Percentiles rank a stretch among this genome's conserved stretches.
Evolutionary conservation across 2,329 filamentous ascomycete genomes (phyloP).

Genomic region (Chrysosporium keratinophilum): DNA sequence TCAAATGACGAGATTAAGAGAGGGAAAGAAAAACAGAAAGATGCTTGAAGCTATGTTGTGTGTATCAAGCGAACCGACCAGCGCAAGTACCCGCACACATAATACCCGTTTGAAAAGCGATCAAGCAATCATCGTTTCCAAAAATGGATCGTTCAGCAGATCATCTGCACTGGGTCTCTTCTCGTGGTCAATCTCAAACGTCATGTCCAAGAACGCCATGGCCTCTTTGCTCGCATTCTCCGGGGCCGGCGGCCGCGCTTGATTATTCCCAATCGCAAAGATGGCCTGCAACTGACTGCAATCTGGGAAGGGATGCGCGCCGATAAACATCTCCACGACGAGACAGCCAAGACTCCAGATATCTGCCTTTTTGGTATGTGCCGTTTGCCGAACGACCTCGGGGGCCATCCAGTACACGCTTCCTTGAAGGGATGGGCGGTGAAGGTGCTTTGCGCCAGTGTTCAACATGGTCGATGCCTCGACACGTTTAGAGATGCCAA

Average conservation of each 20-base stretch:
- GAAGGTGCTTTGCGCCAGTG: constrained; percentile 36
- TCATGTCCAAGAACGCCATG: constrained; percentile 69
- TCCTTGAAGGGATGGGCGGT: constrained; percentile 71
- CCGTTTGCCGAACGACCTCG: constrained; percentile 94
- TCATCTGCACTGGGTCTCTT: constrained; percentile 86
- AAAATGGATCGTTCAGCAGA: constrained; percentile 70
- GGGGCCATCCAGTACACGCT: constrained; percentile 99
- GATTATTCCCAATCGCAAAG: constrained; percentile 89
- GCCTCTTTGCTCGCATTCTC: constrained; percentile 78
- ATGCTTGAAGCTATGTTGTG: background rate
- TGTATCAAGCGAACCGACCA: background rate
- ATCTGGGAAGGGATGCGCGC: constrained; percentile 89
- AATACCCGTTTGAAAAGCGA: background rate
- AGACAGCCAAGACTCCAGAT: constrained; percentile 97
- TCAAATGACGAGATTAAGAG: too few species aligned
- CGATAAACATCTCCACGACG: constrained; percentile 98
- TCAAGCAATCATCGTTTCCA: constrained; percentile 56
- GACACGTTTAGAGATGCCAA: constrained; percentile 95
- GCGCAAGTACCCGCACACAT: background rate
- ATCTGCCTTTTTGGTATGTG: constrained; percentile 95
- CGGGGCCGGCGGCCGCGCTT: constrained; percentile 78
- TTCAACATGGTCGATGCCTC: constrained; percentile 75
- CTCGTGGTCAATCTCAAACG: constrained; percentile 93
- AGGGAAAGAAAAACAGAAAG: background rate
- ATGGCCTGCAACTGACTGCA: constrained; percentile 96